These are phyloP conservation scores for Metarhizium robertsii DNA, from an alignment of 2,329 filamentous ascomycete genomes.

Conservation along the genomic window DNA sequence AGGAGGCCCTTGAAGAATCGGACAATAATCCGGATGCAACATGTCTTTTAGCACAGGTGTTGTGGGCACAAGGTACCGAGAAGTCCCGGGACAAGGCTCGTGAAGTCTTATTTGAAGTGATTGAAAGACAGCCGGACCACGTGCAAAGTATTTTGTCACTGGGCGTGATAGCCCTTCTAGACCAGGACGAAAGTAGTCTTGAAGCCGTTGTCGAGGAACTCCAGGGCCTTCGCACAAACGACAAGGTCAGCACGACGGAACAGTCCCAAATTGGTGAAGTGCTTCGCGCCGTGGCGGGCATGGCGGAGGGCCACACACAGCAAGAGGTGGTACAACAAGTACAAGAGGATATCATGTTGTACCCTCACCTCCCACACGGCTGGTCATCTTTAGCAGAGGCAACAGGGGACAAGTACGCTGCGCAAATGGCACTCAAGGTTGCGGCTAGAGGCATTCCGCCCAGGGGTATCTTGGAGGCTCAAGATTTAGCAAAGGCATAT, in stretches of 20 bases:
- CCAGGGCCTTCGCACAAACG: constrained; percentile 58
- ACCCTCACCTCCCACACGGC: constrained; percentile 67
- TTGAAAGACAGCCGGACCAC: constrained; percentile 66
- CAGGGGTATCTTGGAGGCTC: constrained; percentile 54
- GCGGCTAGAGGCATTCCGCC: constrained; percentile 68
- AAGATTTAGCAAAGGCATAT: constrained; percentile 64
- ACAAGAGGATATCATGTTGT: constrained; percentile 69
- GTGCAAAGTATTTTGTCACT: constrained; percentile 73
- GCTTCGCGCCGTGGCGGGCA: constrained; percentile 60
- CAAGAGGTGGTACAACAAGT: constrained; percentile 53
- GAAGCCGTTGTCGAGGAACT: constrained; percentile 76
- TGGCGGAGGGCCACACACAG: constrained; percentile 39
- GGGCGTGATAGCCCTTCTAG: constrained; percentile 73
- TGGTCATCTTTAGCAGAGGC: constrained; percentile 67
- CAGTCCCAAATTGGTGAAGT: constrained; percentile 64
- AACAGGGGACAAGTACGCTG: constrained; percentile 42
- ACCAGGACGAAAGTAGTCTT: constrained; percentile 67
- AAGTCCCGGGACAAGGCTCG: constrained; percentile 68
- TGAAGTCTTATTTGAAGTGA: constrained; percentile 68
- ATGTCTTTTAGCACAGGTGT: constrained; percentile 79
- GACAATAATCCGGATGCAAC: constrained; percentile 70
- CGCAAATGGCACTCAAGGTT: constrained; percentile 75
- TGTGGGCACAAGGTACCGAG: constrained; percentile 81
- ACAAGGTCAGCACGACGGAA: constrained; percentile 52
- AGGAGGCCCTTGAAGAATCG: constrained; percentile 69